A percentile compares a stretch with the other conserved stretches of the same genome.
phyloP scores from a whole-genome alignment of 2,329 filamentous ascomycete species.

The Thermoascus crustaceus region DNA sequence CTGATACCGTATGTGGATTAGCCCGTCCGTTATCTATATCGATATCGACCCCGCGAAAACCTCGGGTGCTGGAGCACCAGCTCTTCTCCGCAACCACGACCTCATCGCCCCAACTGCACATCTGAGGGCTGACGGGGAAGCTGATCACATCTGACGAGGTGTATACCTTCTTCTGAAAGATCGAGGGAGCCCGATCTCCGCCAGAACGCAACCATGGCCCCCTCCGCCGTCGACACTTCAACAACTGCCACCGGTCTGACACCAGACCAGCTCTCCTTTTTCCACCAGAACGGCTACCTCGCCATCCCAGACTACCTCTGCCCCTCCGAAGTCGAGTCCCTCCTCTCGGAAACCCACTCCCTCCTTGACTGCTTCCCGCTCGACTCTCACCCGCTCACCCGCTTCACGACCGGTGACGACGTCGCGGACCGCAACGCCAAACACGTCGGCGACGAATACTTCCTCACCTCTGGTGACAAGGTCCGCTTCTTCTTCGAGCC shows the following conservation, averaged over 20 bases:
- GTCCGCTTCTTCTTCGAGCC: conserved; percentile 96
- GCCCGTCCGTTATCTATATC: too few relatives aligned
- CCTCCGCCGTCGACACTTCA: not conserved
- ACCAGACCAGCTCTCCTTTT: conserved; percentile 60
- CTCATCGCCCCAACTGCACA: too few relatives aligned
- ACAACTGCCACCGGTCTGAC: conserved; percentile 50
- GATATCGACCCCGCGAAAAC: too few relatives aligned
- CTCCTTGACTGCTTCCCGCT: conserved; percentile 71
- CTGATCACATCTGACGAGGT: too few relatives aligned
- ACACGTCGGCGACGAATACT: conserved; percentile 92
- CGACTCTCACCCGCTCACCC: conserved; percentile 81
- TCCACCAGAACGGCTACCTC: conserved; percentile 80
- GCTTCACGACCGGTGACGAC: conserved; percentile 78
- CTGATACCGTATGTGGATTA: too few relatives aligned
- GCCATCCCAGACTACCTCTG: conserved; percentile 71
- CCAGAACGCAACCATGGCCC: conserved; percentile 2
- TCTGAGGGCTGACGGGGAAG: too few relatives aligned
- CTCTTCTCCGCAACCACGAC: too few relatives aligned
- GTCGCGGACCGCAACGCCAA: conserved; percentile 40
- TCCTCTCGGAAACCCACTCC: conserved; percentile 65
- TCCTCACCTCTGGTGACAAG: conserved; percentile 82
- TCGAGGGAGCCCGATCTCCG: too few relatives aligned
- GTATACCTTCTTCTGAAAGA: too few relatives aligned
- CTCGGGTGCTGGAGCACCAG: too few relatives aligned
- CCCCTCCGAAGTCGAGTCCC: conserved; percentile 53